phyloP scores from a whole-genome alignment of 306 rosid species.

The Cicer arietinum region DNA sequence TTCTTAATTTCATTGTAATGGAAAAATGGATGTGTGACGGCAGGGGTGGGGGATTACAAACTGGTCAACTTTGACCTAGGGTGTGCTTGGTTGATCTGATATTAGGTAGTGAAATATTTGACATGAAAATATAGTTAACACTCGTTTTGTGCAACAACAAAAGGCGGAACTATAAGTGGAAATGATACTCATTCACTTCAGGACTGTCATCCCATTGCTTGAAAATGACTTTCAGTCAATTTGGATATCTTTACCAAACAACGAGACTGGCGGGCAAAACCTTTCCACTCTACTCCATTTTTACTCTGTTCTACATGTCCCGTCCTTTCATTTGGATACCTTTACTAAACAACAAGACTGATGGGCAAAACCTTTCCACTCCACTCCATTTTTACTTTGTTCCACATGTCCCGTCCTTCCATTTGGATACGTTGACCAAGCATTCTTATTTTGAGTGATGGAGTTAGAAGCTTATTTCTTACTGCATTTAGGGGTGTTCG shows the following conservation, averaged over 20 bases:
- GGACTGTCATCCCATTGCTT: slow-evolving; percentile 7
- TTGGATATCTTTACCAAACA: background rate
- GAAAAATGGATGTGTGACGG: background rate
- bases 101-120: slow-evolving; percentile 8
- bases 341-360: too few relatives aligned
- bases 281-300: background rate
- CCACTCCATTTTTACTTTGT: too few relatives aligned
- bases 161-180: background rate
- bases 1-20: background rate
- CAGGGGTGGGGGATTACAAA: background rate
- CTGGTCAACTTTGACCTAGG: background rate
- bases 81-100: slow-evolving; percentile 8
- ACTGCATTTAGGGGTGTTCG: background rate
- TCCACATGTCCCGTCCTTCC: background rate
- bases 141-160: background rate
- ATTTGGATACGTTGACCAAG: background rate
- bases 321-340: background rate
- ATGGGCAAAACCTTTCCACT: too few relatives aligned
- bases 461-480: slow-evolving; percentile 2
- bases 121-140: background rate
- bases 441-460: background rate
- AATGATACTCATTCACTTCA: background rate
- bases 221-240: slow-evolving; percentile 12
- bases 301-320: background rate
- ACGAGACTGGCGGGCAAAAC: slow-evolving; percentile 5